phyloP scores from a whole-genome alignment of 2,329 filamentous ascomycete genomes.

The Chalara sp. region DNA sequence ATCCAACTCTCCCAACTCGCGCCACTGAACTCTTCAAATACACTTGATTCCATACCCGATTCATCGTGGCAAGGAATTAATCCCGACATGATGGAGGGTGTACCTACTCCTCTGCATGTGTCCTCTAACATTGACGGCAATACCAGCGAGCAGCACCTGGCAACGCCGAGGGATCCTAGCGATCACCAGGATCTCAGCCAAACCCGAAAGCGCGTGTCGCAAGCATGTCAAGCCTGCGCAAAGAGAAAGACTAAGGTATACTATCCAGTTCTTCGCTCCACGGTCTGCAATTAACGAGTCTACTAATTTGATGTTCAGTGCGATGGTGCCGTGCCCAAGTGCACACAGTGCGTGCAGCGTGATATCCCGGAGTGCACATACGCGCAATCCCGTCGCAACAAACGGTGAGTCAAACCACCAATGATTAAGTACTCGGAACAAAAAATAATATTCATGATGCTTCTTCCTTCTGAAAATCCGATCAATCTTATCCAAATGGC shows the following conservation, averaged over 20 bases:
- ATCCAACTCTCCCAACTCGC: too few relatives aligned
- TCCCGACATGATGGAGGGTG: too few relatives aligned
- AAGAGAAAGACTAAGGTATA: conserved; percentile 1
- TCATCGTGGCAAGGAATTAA: too few relatives aligned
- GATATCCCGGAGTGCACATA: not conserved
- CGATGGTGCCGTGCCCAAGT: not conserved
- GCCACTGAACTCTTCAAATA: too few relatives aligned
- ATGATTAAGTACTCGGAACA: not conserved
- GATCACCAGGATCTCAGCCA: not conserved
- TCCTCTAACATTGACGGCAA: too few relatives aligned
- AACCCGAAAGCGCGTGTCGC: not conserved
- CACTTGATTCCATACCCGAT: too few relatives aligned
- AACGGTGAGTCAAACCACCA: not conserved
- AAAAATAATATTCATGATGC: too few relatives aligned
- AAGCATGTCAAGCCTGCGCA: not conserved
- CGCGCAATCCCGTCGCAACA: not conserved
- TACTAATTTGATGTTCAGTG: not conserved
- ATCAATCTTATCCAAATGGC: not conserved
- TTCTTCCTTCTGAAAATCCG: not conserved
- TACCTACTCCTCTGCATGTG: too few relatives aligned
- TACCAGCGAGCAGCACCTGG: too few relatives aligned
- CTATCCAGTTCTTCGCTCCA: not conserved
- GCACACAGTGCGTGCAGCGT: not conserved
- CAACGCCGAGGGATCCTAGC: too few relatives aligned
- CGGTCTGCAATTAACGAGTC: not conserved